Conservation (phyloP, 495 filamentous ascomycete species). For the Ascobolus immersus region DNA sequence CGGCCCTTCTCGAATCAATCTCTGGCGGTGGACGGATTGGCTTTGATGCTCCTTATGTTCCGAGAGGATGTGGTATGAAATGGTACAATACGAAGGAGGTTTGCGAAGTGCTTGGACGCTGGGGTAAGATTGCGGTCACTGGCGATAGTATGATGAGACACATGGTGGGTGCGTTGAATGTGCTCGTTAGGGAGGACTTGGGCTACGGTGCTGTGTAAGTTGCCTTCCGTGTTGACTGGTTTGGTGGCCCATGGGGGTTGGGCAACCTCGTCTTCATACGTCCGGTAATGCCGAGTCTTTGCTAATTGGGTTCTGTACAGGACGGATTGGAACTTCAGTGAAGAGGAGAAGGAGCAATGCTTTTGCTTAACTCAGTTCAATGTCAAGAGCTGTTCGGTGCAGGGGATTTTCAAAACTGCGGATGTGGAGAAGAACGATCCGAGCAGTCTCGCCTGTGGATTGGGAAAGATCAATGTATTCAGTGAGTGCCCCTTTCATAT, state of each 20-base stretch:
- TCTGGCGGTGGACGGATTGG: conserved; percentile 26
- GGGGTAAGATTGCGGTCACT: conserved; percentile 24
- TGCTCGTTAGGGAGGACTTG: conserved; percentile 24
- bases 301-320: background rate
- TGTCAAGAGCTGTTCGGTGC: conserved; percentile 26
- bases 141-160: conserved; percentile 31
- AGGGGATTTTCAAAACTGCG: conserved; percentile 26
- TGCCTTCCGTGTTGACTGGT: background rate
- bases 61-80: conserved; percentile 25
- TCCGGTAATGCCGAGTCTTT: background rate
- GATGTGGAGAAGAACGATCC: conserved; percentile 26
- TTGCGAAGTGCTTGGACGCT: conserved; percentile 24
- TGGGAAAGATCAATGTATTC: conserved; percentile 19
- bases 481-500: conserved; percentile 14
- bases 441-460: conserved; percentile 19
- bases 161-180: conserved; percentile 27
- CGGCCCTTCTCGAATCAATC: conserved; percentile 25
- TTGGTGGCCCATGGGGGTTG: background rate
- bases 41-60: conserved; percentile 24
- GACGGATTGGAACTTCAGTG: conserved; percentile 28
- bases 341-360: conserved; percentile 25
- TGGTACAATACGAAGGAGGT: conserved; percentile 28
- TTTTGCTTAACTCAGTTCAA: conserved; percentile 31
- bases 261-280: background rate
- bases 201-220: conserved; percentile 24